phyloP scores from a whole-genome alignment of 202 grass and related monocot species.

The Hordeum pubiflorum region DNA sequence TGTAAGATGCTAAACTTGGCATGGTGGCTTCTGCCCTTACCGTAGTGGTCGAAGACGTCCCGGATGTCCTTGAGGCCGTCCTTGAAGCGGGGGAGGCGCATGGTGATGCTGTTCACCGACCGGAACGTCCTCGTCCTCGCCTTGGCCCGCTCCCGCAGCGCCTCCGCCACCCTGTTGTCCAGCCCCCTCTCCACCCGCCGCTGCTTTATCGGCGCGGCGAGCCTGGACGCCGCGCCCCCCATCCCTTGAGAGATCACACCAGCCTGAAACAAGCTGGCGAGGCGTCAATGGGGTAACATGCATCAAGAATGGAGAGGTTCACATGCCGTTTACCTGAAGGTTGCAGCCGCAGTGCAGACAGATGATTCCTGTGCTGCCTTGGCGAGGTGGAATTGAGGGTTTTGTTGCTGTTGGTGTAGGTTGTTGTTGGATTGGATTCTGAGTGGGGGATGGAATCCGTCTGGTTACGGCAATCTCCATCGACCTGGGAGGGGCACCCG shows the following conservation, averaged over 20 bases:
- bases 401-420: neutral
- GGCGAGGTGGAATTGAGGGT: neutral
- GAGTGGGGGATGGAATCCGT: constrained; percentile 8
- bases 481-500: neutral
- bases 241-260: too few relatives aligned
- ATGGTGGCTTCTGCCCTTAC: constrained; percentile 8
- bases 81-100: constrained; percentile 73
- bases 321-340: neutral
- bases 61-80: constrained; percentile 49
- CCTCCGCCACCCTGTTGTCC: constrained; percentile 49
- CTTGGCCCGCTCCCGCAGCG: constrained; percentile 43
- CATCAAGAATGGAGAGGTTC: neutral
- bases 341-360: neutral
- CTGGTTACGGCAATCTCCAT: constrained; percentile 11
- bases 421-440: neutral
- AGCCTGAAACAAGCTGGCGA: neutral
- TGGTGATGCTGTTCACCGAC: constrained; percentile 78
- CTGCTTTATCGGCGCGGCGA: constrained; percentile 18
- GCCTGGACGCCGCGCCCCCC: constrained; percentile 3
- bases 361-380: neutral
- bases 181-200: constrained; percentile 36
- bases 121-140: constrained; percentile 36
- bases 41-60: constrained; percentile 58
- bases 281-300: neutral
- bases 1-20: neutral